phyloP scores from a whole-genome alignment of 257 asterid genomes.

The Nicotiana benthamiana region DNA sequence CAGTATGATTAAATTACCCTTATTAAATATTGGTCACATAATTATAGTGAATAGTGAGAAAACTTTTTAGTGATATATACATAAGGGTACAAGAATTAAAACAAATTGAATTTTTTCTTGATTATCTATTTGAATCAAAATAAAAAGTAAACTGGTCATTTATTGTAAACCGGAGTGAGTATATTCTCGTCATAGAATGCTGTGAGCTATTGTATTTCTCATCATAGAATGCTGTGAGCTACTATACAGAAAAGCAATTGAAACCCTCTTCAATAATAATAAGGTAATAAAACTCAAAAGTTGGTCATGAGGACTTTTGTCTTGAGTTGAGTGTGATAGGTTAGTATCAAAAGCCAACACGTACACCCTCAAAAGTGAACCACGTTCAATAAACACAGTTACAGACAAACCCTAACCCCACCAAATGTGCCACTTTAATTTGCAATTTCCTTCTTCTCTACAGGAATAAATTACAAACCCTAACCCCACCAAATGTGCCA shows the following conservation, averaged over 20 bases:
- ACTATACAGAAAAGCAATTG: constrained; percentile 1
- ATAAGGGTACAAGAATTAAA: too few species aligned
- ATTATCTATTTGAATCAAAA: too few species aligned
- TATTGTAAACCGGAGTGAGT: too few species aligned
- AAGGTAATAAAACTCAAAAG: constrained; percentile 33
- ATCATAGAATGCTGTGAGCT: not conserved
- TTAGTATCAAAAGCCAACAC: constrained; percentile 3
- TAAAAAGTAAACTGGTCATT: too few species aligned
- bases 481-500: constrained; percentile 18
- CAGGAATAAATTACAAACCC: constrained; percentile 22
- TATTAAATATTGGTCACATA: too few species aligned
- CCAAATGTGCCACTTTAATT: constrained; percentile 10
- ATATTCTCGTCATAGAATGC: too few species aligned
- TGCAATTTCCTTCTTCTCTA: constrained; percentile 23
- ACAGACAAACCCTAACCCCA: constrained; percentile 21
- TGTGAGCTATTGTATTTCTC: too few species aligned
- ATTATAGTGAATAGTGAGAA: too few species aligned
- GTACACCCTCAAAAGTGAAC: constrained; percentile 15
- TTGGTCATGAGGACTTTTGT: constrained; percentile 20
- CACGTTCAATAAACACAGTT: constrained; percentile 17
- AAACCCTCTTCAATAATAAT: constrained; percentile 16
- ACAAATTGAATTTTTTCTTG: too few species aligned
- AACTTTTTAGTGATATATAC: too few species aligned
- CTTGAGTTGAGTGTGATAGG: constrained; percentile 20
- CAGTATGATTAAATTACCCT: too few species aligned